Evolutionary conservation across 2,329 filamentous ascomycete species (phyloP).

Genomic region (Calonectria hawksworthii): DNA sequence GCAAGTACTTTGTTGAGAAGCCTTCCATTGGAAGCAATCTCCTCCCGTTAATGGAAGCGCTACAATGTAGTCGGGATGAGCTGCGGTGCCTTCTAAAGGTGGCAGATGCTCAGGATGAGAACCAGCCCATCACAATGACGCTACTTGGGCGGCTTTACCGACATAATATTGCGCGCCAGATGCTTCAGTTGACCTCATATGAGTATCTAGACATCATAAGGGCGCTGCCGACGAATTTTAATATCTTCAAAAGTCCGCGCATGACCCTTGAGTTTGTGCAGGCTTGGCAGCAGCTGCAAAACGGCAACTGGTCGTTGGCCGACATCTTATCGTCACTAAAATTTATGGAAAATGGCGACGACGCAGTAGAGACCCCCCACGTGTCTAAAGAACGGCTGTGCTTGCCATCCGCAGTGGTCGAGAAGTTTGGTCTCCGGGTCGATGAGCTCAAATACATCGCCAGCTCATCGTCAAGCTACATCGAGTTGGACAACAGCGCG

Average conservation of each 20-base stretch:
- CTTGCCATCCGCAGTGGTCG: not conserved
- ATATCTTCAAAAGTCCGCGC: not conserved
- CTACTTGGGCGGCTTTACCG: not conserved
- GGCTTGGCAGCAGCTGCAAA: not conserved
- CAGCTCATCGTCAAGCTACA: not conserved
- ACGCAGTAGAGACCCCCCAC: not conserved
- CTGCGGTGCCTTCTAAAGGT: not conserved
- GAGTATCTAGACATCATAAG: not conserved
- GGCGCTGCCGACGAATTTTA: not conserved
- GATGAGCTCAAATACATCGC: not conserved
- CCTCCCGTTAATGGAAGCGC: not conserved
- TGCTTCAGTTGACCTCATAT: not conserved
- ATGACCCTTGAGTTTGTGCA: not conserved
- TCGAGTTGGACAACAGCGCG: not conserved
- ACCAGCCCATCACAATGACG: not conserved
- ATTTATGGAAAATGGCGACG: not conserved
- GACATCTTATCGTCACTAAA: not conserved
- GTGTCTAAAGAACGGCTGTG: not conserved
- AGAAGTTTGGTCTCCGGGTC: not conserved
- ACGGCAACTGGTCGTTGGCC: not conserved
- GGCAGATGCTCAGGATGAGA: not conserved
- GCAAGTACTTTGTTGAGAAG: not conserved
- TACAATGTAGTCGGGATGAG: not conserved
- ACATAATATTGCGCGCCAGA: not conserved
- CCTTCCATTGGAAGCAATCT: not conserved